Evolutionary conservation across 345 rosid species (phyloP).

Genomic region (Gossypium rotundifolium): DNA sequence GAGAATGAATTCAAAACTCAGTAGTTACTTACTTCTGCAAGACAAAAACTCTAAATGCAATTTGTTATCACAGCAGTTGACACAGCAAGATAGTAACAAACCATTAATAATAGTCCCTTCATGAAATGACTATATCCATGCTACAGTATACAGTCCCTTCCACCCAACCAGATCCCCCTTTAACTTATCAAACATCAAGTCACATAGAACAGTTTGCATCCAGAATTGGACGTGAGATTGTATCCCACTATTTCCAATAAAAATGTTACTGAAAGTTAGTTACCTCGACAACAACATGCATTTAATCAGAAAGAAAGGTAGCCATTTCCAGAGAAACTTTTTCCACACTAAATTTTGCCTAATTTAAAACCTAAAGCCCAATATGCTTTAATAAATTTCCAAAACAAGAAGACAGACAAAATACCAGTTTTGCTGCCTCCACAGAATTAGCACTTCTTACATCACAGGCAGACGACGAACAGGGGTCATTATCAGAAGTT

Average conservation of each 20-base stretch:
- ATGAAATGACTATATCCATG: not conserved
- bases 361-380: not conserved
- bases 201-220: not conserved
- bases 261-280: not conserved
- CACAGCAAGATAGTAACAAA: not conserved
- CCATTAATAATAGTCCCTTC: not conserved
- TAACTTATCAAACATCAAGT: not conserved
- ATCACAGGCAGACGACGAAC: slow-evolving; percentile 28
- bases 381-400: not conserved
- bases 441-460: slow-evolving; percentile 19
- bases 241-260: not conserved
- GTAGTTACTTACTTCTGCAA: not conserved
- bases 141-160: not conserved
- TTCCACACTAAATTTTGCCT: not conserved
- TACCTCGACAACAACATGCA: not conserved
- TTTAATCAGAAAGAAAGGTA: not conserved
- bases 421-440: slow-evolving; percentile 20
- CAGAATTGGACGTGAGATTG: no score
- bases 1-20: not conserved
- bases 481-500: slow-evolving; percentile 27
- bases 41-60: not conserved
- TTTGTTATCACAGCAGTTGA: not conserved
- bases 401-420: not conserved
- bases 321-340: not conserved
- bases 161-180: not conserved